Evolutionary conservation across 1,284 basidiomycete species (phyloP), one percentile per base, ranked within the genome.

Genomic region (Malassezia japonica): DNA sequence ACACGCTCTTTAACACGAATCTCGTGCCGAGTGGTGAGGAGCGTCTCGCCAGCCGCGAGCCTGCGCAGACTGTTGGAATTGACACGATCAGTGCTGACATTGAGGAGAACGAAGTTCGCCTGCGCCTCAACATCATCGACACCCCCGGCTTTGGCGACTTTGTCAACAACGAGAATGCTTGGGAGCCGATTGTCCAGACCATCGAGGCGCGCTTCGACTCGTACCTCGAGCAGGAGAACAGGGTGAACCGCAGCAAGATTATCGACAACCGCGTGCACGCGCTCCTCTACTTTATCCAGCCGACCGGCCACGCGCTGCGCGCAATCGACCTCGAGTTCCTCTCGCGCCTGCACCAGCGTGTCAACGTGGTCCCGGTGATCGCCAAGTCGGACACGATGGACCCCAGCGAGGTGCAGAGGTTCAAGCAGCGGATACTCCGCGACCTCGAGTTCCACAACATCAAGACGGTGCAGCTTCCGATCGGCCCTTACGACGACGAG

Each of bases 311-410:
- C 50, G 53, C 59, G 44, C 59, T 72, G 35, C 62, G 63, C 41
- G 67, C 64, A 34, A 68, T 72, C 54, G 69, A 72, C 57, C 67
- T 72, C 38, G 69, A 72, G 55, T 72, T 72, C 56, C 65, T 72
- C 61, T 60, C 65, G 44, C 62, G 67, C 36, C 54, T 72, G 48
- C 62, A 69, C 55, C 60, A 67, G 37, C 67, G 64, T 44, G 69
- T 70, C 59, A 72, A 67, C 53, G 61, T 72, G 29, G 70, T 72
- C 37, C 69, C 69, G 35, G 61, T 72, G 54, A 70, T 72, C 46
- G 69, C 69, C 56, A 72, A 72, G 56, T 65, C 65, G 6, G 69
- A 72, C 49, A 72, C 67, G 25, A 58, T 72, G 38, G 65, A 67
- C 29, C 67, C 68, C 35, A 61, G 65, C 36, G 67, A 72, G 50